phyloP scores from a whole-genome alignment of 2,329 filamentous ascomycete species.

The Fonsecaea multimorphosa region DNA sequence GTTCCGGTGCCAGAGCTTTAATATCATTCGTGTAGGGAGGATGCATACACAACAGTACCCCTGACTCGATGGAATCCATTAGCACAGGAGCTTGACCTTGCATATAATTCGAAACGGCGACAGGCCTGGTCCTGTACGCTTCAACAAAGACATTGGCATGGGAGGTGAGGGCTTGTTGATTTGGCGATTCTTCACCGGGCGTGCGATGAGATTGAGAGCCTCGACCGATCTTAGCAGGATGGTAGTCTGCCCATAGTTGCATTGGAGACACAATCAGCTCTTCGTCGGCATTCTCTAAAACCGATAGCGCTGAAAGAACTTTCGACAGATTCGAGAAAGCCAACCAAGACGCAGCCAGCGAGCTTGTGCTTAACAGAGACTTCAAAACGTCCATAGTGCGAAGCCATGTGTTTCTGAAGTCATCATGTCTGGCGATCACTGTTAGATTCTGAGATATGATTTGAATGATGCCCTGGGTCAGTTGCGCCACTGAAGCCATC shows the following conservation, averaged over 20 bases:
- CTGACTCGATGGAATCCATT: slow-evolving; percentile 26
- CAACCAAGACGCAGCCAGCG: slow-evolving; percentile 24
- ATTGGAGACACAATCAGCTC: slow-evolving; percentile 38
- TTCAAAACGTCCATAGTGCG: slow-evolving; percentile 27
- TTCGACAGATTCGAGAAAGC: slow-evolving; percentile 30
- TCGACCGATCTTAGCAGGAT: slow-evolving; percentile 20
- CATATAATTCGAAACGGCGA: slow-evolving; percentile 23
- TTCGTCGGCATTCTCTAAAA: slow-evolving; percentile 21
- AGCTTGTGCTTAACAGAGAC: slow-evolving; percentile 18
- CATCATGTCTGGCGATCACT: slow-evolving; percentile 26
- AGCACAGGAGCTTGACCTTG: slow-evolving; percentile 17
- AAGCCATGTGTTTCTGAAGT: slow-evolving; percentile 33
- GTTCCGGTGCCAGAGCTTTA: slow-evolving; percentile 35
- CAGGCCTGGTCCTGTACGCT: slow-evolving; percentile 28
- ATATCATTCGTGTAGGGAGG: slow-evolving; percentile 40
- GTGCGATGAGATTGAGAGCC: slow-evolving; percentile 32
- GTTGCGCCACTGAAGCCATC: slow-evolving; percentile 29
- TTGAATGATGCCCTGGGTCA: slow-evolving; percentile 30
- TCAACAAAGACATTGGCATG: slow-evolving; percentile 33
- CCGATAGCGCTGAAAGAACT: slow-evolving; percentile 22
- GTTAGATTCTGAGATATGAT: slow-evolving; percentile 28
- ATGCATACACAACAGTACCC: slow-evolving; percentile 33
- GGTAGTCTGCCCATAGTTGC: slow-evolving; percentile 30
- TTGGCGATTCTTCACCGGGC: slow-evolving; percentile 23
- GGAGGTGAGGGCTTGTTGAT: slow-evolving; percentile 39